phyloP scores from a whole-genome alignment of 164 flowering plant species.

The Hamamelis virginiana region DNA sequence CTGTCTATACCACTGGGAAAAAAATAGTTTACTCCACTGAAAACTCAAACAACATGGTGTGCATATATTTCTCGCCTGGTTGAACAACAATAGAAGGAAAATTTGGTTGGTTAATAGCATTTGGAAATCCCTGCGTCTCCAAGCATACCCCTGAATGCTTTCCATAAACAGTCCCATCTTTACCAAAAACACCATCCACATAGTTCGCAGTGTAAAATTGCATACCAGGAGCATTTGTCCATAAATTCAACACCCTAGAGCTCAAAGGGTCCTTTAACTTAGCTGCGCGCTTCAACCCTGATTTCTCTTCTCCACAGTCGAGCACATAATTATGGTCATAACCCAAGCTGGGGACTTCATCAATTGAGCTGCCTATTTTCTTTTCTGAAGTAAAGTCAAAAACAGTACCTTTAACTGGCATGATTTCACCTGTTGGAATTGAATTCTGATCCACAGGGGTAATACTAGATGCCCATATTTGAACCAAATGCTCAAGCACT shows the following conservation, averaged over 20 bases:
- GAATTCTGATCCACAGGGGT: slow-evolving; percentile 81
- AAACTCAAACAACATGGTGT: slow-evolving; percentile 87
- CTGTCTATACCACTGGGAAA: too few relatives aligned
- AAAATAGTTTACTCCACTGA: slow-evolving; percentile 40
- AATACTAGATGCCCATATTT: slow-evolving; percentile 67
- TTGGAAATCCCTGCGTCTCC: slow-evolving; percentile 96
- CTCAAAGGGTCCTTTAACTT: slow-evolving; percentile 68
- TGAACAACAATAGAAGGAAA: slow-evolving; percentile 82
- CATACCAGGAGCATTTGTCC: slow-evolving; percentile 90
- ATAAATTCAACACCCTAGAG: slow-evolving; percentile 68
- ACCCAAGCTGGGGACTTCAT: slow-evolving; percentile 70
- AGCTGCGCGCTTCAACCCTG: slow-evolving; percentile 74
- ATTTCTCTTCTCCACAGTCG: slow-evolving; percentile 68
- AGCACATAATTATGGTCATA: slow-evolving; percentile 93
- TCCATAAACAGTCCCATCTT: slow-evolving; percentile 70
- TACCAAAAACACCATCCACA: slow-evolving; percentile 72
- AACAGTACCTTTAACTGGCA: slow-evolving; percentile 79
- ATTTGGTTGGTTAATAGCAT: slow-evolving; percentile 81
- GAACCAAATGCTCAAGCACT: slow-evolving; percentile 70
- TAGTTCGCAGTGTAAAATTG: slow-evolving; percentile 94
- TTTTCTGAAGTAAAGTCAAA: slow-evolving; percentile 79
- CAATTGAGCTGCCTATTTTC: slow-evolving; percentile 56
- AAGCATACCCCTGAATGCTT: slow-evolving; percentile 82
- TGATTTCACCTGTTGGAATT: slow-evolving; percentile 83
- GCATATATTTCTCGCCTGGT: slow-evolving; percentile 80